Base-by-base conservation (phyloP, 805 yeast species). In the Starmerella sirachaensis region DNA sequence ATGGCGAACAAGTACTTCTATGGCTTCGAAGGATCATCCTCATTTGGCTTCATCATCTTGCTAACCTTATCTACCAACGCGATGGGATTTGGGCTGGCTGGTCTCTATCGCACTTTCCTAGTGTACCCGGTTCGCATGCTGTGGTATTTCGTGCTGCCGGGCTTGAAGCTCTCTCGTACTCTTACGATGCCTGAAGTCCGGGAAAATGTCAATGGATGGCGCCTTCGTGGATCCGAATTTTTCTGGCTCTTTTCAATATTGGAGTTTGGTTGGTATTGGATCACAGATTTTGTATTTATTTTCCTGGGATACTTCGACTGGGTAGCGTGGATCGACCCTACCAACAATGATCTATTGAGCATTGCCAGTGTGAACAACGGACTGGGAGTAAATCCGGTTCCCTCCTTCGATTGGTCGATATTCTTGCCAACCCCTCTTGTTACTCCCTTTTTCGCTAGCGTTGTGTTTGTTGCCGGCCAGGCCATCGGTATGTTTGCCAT, bases 41-140 rank as follows among this genome's bases (percentile, higher is more conserved):
- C 31, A 13, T 64, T 70, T 55, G 69, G 73, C 1, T 77, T 65
- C 54, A 76, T 73, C 53, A 45, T 74, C n/a, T 49, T 73, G 23
- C 59, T 76, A 26, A 59, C 70, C 1, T 45, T 74, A 5, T 65
- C 78, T 3, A 65, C 79, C 3, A 78, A 74, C 51, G 70, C 70
- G 41, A 56, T 77, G 45, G 85, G 83, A 19, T 70, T 73, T 50
- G 76, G 79, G 1, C 67, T 77, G 52, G 80, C 83, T 6, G 77
- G 78, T 35, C 49, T 77, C 20, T 64, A 74, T 65, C 66, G 78
- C 50, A 69, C 69, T 42, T 70, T 76, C 29, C 66, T 64, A 2
- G 65, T 74, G 10, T 72, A 72, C 48, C 75, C 76, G 9, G 56
- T 58, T 4, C 56, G 63, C 40, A 61, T 73, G 9, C 49, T 74